Evolutionary conservation across 306 rosid species (phyloP).

Genomic region (Fragaria vesca): DNA sequence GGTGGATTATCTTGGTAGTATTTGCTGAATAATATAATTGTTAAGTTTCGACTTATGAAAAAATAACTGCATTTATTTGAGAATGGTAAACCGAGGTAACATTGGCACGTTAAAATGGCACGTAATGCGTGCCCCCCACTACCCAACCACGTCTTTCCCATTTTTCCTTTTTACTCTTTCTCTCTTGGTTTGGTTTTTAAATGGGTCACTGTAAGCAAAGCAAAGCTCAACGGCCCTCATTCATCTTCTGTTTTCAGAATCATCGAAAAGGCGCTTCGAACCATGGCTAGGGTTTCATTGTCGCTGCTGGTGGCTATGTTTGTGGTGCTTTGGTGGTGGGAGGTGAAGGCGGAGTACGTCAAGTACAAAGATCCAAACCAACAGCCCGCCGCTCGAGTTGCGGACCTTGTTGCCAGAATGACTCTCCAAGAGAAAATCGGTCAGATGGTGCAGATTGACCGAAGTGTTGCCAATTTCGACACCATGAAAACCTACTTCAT

Average conservation of each 20-base stretch:
- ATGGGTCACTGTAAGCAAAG: too few species aligned
- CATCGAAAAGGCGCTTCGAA: neutral
- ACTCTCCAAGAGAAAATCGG: constrained; percentile 93
- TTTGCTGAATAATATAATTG: too few species aligned
- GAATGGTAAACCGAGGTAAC: too few species aligned
- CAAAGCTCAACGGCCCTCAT: too few species aligned
- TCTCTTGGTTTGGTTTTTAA: too few species aligned
- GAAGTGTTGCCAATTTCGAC: constrained; percentile 71
- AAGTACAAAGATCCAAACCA: constrained; percentile 77
- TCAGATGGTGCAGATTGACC: constrained; percentile 94
- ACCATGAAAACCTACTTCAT: constrained; percentile 66
- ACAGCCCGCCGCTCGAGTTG: constrained; percentile 55
- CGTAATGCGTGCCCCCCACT: too few species aligned
- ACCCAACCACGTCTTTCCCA: too few species aligned
- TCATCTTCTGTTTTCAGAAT: constrained; percentile 11
- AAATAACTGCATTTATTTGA: too few species aligned
- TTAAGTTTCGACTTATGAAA: too few species aligned
- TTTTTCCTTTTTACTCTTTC: too few species aligned
- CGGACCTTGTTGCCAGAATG: constrained; percentile 76
- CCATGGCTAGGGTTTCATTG: constrained; percentile 33
- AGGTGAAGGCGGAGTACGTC: constrained; percentile 36
- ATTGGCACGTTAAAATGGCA: too few species aligned
- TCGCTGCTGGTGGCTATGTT: constrained; percentile 24
- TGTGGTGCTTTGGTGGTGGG: constrained; percentile 52
- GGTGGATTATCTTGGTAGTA: too few species aligned